Evolutionary conservation across 352 stramenopile species (phyloP), one percentile per base, ranked within the genome.

Genomic region (Globisporangium alternatum): DNA sequence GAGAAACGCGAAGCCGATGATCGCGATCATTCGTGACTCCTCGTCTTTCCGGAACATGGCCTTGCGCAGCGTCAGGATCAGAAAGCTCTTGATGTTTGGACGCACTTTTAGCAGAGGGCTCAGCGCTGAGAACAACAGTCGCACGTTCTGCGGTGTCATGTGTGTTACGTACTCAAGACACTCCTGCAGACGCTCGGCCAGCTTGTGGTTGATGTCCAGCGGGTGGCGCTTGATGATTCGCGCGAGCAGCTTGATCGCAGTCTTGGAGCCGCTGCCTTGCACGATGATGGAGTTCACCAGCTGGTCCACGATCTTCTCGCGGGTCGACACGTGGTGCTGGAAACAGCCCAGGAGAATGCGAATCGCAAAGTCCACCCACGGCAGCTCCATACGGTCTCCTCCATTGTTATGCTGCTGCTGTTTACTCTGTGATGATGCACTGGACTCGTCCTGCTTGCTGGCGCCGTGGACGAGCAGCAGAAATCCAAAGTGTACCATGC

Each of bases 41-140:
- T 77, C 71, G 48, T 87, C 80, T 61, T 84, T 83, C 0, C 77
- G 74, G 62, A 87, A 86, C 77, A 89, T 84, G 2, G 77, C 75
- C 56, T 89, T 89, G 21, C 80, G 76, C 28, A 89, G 66, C 49
- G 77, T 83, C 45, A 87, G 53, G 41, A 89, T 70, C 1, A 87
- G 62, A 45, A 78, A 82, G 22, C 65, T 76, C 57, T 86, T 82
- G 35, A 89, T 64, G 22, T 62, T 64, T 22, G 71, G 65, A 5
- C 80, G 74, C 2, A 68, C 65, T 41, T 74, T 72, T 0, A 87
- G 55, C 61, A 87, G 31, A 41, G 76, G 70, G 2, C 68, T 72
- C 25, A 89, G 45, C 5, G 76, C 76, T 0, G 64, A 54, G 2
- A 89, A 67, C 8, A 87, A 54, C 5, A 65, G 15, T 9, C 58